Base-by-base conservation (phyloP, 768 basidiomycete species). In the Suillus variegatus region DNA sequence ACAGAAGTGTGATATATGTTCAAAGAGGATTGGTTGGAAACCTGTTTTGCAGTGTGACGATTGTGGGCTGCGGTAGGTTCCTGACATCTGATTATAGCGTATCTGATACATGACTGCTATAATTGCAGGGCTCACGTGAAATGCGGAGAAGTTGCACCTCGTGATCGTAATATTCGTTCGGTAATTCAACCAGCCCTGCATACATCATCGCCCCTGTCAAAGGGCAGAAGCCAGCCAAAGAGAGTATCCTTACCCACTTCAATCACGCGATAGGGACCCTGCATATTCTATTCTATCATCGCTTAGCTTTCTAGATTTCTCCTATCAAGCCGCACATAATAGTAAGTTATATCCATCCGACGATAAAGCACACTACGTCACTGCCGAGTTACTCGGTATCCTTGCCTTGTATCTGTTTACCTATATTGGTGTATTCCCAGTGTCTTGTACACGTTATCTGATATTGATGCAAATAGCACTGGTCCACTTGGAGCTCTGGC, bases 11-110 rank as follows among this genome's bases (percentile, higher is more conserved):
- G 93, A 93, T 75, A 77, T 94, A 20, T 97, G 94, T 71, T 72
- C 75, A 51, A 95, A 95, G 82, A 80, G 92, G 56, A 80, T 97
- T 46, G 94, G 94, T 14, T 90, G 91, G 89, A 95, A 94, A 74
- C 88, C 93, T 25, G 85, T 91, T 40, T 78, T 96, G 22, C 88
- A 92, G 71, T 97, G 94, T 73, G 94, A 96, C 75, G 94, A 96
- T 76, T 96, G 95, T 76, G 89, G 90, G 35, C 77, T 93, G 70
- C 84, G 88, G 87, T 90, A 64, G 63, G 84, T 75, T 8, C 57
- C 41, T 47, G 10, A n/a, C 63, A 61, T 61, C 52, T 60, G n/a
- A 35, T 60, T 52, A 47, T 35, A 54, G 52, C 32, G 51, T 36
- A 56, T 64, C 56, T 35, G 56, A 64, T 65, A 49, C 22, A 64